Percentiles rank a stretch among this genome's conserved stretches.
Evolutionary conservation across 768 basidiomycete genomes (phyloP).

Genomic region (Podaxis pistillaris): DNA sequence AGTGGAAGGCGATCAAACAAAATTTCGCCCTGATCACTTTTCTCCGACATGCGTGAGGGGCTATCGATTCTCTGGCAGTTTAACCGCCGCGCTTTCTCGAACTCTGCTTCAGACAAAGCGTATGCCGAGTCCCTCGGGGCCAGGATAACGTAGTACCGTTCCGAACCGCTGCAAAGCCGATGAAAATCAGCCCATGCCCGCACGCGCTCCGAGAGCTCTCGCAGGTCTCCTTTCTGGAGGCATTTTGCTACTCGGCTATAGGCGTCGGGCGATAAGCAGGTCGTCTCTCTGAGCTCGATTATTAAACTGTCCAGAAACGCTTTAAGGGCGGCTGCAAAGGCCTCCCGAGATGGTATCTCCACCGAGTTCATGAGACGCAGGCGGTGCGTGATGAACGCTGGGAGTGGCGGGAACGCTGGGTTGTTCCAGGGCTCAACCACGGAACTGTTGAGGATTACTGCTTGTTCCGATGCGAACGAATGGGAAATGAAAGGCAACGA

Average conservation of each 20-base stretch:
- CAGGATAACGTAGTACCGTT: constrained; percentile 54
- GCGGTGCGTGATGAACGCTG: constrained; percentile 51
- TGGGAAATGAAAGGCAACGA: constrained; percentile 45
- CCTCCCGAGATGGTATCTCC: constrained; percentile 58
- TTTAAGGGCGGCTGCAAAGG: constrained; percentile 49
- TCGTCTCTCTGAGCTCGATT: constrained; percentile 57
- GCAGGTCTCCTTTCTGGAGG: constrained; percentile 40
- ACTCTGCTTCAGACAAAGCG: constrained; percentile 44
- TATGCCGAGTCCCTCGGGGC: constrained; percentile 61
- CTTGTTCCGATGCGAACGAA: constrained; percentile 36
- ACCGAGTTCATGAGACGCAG: constrained; percentile 51
- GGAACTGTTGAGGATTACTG: constrained; percentile 36
- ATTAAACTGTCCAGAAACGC: constrained; percentile 51
- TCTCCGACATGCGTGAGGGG: background rate
- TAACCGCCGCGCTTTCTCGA: constrained; percentile 43
- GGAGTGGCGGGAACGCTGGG: constrained; percentile 58
- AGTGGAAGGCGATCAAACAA: constrained; percentile 66
- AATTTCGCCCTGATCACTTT: background rate
- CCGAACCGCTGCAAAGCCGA: constrained; percentile 60
- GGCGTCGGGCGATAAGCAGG: constrained; percentile 50
- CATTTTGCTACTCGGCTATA: constrained; percentile 53
- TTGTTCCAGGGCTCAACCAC: constrained; percentile 60
- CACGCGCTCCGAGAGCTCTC: constrained; percentile 34
- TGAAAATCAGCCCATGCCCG: constrained; percentile 58
- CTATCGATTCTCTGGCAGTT: constrained; percentile 21